Evolutionary conservation across 2,329 filamentous ascomycete genomes (phyloP), one percentile per base, ranked within the genome.

Genomic region (Aspergillus alliaceus): DNA sequence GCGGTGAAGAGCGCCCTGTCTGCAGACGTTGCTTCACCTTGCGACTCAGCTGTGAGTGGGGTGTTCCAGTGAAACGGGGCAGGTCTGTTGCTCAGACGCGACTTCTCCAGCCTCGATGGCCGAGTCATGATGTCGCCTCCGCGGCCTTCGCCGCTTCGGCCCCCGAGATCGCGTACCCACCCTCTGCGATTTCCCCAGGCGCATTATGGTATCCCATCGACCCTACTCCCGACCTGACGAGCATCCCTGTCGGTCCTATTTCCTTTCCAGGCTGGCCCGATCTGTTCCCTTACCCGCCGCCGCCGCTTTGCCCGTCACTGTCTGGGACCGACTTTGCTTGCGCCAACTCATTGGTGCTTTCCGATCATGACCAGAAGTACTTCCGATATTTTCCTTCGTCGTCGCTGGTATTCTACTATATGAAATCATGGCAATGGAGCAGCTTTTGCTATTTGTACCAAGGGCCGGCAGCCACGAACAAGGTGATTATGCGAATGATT

Each of bases 401-500:
- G 11, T 69, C 69, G 0, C 64, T 73, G 39, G 67, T 73, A 0
- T 69, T 68, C 48, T 71, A 69, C 39, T 72, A 74, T 31, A 73
- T 75, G 66, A 75, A 75, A 53, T 62, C 66, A 24, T 75, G 71
- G 69, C 59, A 67, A 31, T 75, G 73, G 73, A 75, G 72, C 57
- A 70, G 67, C 52, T 66, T 75, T 51, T 68, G 66, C 20, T 75
- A 74, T 51, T 63, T 75, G 2, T 75, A 75, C 48, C 66, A 71
- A 51, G 68, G 70, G 2, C 72, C 72, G 2, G 73, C 73, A 4
- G 58, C 66, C 6, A 66, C 65, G 3, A 73, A 69, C 59, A 72
- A 69, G 35, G 67, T 74, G 12, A 72, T 75, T 20, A 75, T 75
- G 73, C 69, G 73, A 15, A 74, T 75, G 71, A 72, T 75, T n/a